A percentile compares a stretch with the other conserved stretches of the same genome.
Evolutionary conservation across 257 asterid species (phyloP).

Genomic region (Solanum infundibuliforme): DNA sequence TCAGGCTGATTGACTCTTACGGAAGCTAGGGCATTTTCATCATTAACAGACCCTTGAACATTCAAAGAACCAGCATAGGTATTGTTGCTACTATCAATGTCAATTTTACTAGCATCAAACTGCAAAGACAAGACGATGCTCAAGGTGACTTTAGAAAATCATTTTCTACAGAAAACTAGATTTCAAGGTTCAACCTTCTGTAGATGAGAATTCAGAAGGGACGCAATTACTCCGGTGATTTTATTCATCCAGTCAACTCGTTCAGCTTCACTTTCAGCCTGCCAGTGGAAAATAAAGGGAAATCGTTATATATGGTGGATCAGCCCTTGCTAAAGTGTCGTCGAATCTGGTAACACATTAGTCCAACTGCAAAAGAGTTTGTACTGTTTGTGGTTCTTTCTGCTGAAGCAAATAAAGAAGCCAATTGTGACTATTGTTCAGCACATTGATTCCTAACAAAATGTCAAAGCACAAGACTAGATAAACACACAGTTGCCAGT

Average conservation of each 20-base stretch:
- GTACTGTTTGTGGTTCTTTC: neutral
- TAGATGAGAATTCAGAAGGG: conserved; percentile 86
- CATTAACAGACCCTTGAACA: no score
- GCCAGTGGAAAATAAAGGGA: conserved; percentile 10
- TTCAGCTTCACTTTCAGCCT: conserved; percentile 99
- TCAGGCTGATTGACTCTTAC: no score
- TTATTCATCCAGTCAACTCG: conserved; percentile 95
- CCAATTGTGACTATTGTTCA: neutral
- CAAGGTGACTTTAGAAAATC: conserved; percentile 5
- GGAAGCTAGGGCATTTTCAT: no score
- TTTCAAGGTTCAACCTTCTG: conserved; percentile 46
- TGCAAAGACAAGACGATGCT: conserved; percentile 25
- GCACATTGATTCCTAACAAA: neutral
- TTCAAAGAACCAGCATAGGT: no score
- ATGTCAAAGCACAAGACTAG: neutral
- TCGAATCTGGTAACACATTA: neutral
- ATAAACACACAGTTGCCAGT: neutral
- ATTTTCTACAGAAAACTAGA: neutral
- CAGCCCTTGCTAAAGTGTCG: neutral
- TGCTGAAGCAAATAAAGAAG: neutral
- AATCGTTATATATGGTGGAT: neutral
- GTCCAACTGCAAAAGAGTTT: neutral
- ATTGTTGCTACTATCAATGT: no score
- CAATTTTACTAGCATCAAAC: conserved; percentile 41
- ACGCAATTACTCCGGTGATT: conserved; percentile 74